Base-by-base conservation (phyloP, 2,329 filamentous ascomycete species). In the Tolypocladium pustulatum region DNA sequence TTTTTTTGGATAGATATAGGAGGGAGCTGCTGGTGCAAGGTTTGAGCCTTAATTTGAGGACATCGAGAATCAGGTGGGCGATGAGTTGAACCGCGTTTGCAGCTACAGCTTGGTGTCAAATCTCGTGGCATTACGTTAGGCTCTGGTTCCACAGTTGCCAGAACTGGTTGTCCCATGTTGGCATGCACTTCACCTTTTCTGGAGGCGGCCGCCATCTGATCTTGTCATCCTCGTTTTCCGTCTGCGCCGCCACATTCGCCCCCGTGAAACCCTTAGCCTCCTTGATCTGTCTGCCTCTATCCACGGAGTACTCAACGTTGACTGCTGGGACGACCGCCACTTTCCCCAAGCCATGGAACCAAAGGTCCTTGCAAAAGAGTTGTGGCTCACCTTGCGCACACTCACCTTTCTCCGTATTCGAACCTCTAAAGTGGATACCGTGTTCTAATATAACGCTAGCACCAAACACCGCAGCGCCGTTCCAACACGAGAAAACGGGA, bases 401-500 rank as follows among this genome's bases (percentile, higher is more conserved):
- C 65, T 43, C 40, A 22, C 20, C n/a, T 20, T 43, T 43, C 2
- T 22, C 40, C 4, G 7, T 22, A 22, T 43, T 43, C 40, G 20
- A 22, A 43, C 20, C 8, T 20, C 40, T 43, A 43, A 43, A 43
- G 20, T 22, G 40, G 9, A 22, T 20, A 22, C 40, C 40, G 40
- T 43, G 40, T 22, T 43, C 40, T 20, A 43, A 12, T 22, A 43
- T 8, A 7, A 43, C 40, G 40, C 12, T 20, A 5, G 40, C 40
- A 43, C n/a, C 40, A 43, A 43, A 43, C 40, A 43, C 40, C 9
- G n/a, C 40, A 10, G 77, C 80, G 4, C 83, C 83, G 60, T 85
- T 84, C 82, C 83, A 85, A 66, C 83, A 86, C 0, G 81, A 67
- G 59, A 82, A 85, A 0, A 84, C 82, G 65, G 85, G 83, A 60